These are phyloP conservation scores for Lasiodiplodia theobromae DNA, from an alignment of 2,329 filamentous ascomycete genomes.

Conservation along the genomic window DNA sequence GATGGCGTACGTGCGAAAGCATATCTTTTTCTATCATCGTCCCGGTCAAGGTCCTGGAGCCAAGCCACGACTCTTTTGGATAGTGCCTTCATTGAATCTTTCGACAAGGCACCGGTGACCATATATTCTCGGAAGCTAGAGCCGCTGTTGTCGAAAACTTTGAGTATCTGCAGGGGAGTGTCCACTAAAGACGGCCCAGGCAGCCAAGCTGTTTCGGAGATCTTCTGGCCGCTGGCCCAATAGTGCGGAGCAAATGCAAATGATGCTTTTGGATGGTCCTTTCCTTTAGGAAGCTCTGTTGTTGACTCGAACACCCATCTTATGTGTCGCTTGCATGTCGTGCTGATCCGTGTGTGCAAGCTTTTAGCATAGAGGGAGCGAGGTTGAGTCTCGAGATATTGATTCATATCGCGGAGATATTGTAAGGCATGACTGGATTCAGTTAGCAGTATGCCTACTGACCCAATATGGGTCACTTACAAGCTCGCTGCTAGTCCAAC, in stretches of 20 bases:
- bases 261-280: too few species aligned
- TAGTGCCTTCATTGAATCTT: background rate
- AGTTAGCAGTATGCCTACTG: background rate
- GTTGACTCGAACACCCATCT: background rate
- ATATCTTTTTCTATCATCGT: background rate
- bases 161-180: background rate
- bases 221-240: background rate
- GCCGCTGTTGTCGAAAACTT: background rate
- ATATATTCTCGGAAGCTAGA: too few species aligned
- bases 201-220: background rate
- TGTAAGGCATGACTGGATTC: background rate
- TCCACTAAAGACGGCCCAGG: background rate
- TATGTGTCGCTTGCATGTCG: background rate
- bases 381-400: background rate
- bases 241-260: background rate
- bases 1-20: background rate
- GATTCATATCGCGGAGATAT: background rate
- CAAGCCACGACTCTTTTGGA: background rate
- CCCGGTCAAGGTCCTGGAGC: background rate
- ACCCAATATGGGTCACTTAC: background rate
- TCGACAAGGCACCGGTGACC: too few species aligned
- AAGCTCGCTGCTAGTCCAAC: constrained; percentile 27
- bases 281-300: background rate
- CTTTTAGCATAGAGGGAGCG: too few species aligned
- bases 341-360: too few species aligned